Evolutionary conservation across 2,329 filamentous ascomycete species (phyloP), one percentile per base, ranked within the genome.

Genomic region (Endoconidiophora polonica): DNA sequence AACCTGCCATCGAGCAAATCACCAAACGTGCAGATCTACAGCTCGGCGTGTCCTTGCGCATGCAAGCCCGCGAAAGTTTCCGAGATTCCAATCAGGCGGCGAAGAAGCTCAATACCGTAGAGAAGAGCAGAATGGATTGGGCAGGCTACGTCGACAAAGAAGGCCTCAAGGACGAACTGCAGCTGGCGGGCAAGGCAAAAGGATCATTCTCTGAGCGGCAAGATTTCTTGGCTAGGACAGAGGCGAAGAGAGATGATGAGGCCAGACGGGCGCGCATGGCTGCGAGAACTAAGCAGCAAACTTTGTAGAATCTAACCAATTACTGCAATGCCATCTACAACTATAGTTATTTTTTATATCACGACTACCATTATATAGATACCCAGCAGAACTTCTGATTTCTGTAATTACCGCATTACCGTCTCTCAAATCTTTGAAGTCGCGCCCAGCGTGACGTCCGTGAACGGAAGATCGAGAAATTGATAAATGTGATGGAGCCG

Each of bases 101-200:
- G 10, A 77, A 74, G 68, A 83, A 82, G 60, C 67, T 83, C 56
- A 83, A 79, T 59, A 80, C 78, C 14, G 76, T 83, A 14, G 78
- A 83, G 64, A 83, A 83, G 70, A 81, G 77, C 57, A 71, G 77
- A 48, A 79, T 83, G 73, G 79, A 83, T 62, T 83, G 79, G 79
- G 79, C 79, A 2, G 77, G 78, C 10, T 83, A 74, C 57, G 79
- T 83, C 52, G 79, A 83, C 63, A 75, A 79, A 61, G 79, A 81
- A 61, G 79, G 79, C 6, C 79, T 83, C 63, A 72, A 78, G 60
- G 77, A 83, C 62, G 79, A 83, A 61, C 66, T 83, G 52, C 72
- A 73, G 62, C 66, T 79, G 44, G 77, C 79, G 22, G 76, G 78
- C 52, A 75, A 74, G 64, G 75, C 74, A 36, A 83, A 82, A 64